Evolutionary conservation across 2,329 filamentous ascomycete species (phyloP), one percentile per base, ranked within the genome.

Genomic region (Fusarium setosum): DNA sequence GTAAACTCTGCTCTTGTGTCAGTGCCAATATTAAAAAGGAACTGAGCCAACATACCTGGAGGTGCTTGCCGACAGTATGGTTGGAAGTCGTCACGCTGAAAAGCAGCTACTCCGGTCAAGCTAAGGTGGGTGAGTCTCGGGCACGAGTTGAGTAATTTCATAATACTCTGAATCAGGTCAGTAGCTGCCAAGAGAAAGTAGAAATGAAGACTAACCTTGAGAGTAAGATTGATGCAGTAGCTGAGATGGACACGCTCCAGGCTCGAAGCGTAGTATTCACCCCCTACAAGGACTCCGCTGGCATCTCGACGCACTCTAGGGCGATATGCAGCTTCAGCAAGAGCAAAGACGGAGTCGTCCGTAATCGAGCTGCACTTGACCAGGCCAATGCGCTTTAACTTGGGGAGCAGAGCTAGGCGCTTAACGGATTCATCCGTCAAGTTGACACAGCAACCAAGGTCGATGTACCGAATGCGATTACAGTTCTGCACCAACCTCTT

Each of bases 391-490:
- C 96, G 87, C 82, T 97, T 94, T 52, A 99, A 83, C 78, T 99
- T 99, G 4, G 96, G 96, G 6, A 99, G 85, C 13, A 88, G 88
- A 6, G 96, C 94, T 34, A 99, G 83, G 65, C 93, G 90, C 63
- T 87, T 91, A 15, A 99, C 91, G 20, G 94, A 97, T 11, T 86
- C 84, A 71, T 99, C 96, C 0, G 96, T 98, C 61, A 99, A 82
- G 70, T 93, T 90, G 13, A 87, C 88, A 78, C 96, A 99, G 80
- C 96, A 98, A n/a, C 96, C 96, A 40, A 99, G 82, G 75, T 99
- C 96, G 66, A 99, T 99, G 76, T 99, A 99, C 55, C 96, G 88
- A 68, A 99, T 98, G 21, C 96, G 89, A 73, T 95, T 98, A 83
- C 96, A 99, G 52, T 84, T 84, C 68, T 91, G 90, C 35, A 97